Conservation (phyloP, 2,329 filamentous ascomycete genomes). For the Verticillium longisporum region DNA sequence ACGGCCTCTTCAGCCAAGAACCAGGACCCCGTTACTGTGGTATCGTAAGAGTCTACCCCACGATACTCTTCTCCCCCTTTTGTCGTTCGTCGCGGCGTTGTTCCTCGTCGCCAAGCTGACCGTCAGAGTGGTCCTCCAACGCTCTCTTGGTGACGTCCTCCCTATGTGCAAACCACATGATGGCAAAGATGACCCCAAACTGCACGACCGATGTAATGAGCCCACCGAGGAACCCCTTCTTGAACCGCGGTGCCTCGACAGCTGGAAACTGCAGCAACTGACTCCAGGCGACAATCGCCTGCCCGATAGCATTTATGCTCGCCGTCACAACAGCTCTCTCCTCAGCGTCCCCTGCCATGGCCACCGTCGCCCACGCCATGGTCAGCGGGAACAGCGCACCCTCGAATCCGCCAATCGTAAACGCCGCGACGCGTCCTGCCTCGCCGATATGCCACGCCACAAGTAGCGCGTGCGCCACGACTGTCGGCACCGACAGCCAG, state of each 20-base stretch:
- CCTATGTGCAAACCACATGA: slow-evolving; percentile 5
- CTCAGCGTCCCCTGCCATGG: slow-evolving; percentile 29
- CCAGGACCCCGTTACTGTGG: not conserved
- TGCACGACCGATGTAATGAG: slow-evolving; percentile 25
- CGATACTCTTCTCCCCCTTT: not conserved
- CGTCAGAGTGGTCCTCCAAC: not conserved
- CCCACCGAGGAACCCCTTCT: slow-evolving; percentile 19
- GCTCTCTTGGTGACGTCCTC: not conserved
- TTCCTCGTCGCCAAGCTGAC: not conserved
- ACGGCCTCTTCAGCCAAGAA: not conserved
- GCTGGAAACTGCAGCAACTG: slow-evolving; percentile 31
- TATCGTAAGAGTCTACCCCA: not conserved
- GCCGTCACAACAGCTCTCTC: slow-evolving; percentile 32
- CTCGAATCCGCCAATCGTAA: slow-evolving; percentile 29
- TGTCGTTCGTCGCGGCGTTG: not conserved
- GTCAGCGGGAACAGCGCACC: slow-evolving; percentile 24
- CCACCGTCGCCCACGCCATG: slow-evolving; percentile 31
- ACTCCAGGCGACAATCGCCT: slow-evolving; percentile 30
- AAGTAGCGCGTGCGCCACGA: slow-evolving; percentile 24
- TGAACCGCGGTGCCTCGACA: slow-evolving; percentile 24
- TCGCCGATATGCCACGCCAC: slow-evolving; percentile 29
- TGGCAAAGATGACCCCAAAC: slow-evolving; percentile 12
- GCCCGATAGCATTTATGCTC: slow-evolving; percentile 35
- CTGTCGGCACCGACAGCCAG: slow-evolving; percentile 23
- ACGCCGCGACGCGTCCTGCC: slow-evolving; percentile 25